Evolutionary conservation across 2,329 filamentous ascomycete species (phyloP).

Genomic region (Colletotrichum sp.): DNA sequence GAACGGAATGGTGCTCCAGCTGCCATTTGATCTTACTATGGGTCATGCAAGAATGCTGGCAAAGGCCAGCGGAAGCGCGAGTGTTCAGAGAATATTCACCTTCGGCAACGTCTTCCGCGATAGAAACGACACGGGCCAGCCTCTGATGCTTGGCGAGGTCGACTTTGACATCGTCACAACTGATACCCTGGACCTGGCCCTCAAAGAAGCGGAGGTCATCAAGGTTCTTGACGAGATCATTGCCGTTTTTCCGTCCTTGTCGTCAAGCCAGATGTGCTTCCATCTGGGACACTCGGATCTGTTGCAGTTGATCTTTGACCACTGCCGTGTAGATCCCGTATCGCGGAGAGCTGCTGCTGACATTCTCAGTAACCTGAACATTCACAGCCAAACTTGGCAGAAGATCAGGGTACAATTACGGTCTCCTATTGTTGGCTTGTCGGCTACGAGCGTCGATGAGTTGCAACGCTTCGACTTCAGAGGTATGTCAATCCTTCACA

Average conservation of each 20-base stretch:
- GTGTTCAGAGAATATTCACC: constrained; percentile 78
- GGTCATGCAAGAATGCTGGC: constrained; percentile 87
- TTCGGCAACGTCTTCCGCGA: constrained; percentile 91
- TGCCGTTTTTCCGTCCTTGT: constrained; percentile 77
- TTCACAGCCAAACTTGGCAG: constrained; percentile 79
- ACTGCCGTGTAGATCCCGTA: constrained; percentile 76
- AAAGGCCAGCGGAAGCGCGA: constrained; percentile 64
- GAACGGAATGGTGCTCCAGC: constrained; percentile 85
- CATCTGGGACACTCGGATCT: constrained; percentile 89
- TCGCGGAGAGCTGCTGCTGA: constrained; percentile 79
- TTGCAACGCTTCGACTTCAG: constrained; percentile 90
- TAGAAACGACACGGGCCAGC: constrained; percentile 78
- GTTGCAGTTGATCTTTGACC: constrained; percentile 86
- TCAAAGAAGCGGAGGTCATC: constrained; percentile 92
- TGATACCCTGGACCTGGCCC: constrained; percentile 78
- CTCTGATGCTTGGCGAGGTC: constrained; percentile 83
- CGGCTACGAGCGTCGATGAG: constrained; percentile 89
- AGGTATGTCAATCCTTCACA: constrained; percentile 48
- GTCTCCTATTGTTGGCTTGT: constrained; percentile 79
- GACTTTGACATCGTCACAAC: constrained; percentile 96
- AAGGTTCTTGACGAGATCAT: constrained; percentile 95
- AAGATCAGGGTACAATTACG: constrained; percentile 84
- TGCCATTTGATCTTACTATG: constrained; percentile 93
- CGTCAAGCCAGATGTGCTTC: constrained; percentile 79
- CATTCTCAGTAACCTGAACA: constrained; percentile 84